Evolutionary conservation across 75 land plant species (phyloP).

Genomic region (Selaginella moellendorffii): DNA sequence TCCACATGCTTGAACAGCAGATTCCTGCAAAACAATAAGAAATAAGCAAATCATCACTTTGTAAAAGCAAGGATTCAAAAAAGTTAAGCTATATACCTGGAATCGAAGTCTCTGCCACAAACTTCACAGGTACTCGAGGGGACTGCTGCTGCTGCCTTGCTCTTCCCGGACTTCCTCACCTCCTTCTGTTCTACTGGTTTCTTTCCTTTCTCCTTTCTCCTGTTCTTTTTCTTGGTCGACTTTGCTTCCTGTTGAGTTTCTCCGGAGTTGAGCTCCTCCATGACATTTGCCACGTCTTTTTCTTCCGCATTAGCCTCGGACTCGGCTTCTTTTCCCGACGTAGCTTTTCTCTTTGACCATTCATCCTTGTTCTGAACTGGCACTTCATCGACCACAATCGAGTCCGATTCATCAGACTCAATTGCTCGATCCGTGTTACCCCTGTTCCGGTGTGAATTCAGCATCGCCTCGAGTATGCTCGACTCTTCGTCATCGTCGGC

Average conservation of each 20-base stretch:
- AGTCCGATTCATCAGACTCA: no score
- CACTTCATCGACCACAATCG: background rate
- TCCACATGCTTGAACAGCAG: constrained; percentile 52
- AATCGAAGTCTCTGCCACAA: constrained; percentile 70
- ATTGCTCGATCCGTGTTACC: no score
- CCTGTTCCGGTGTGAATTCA: constrained; percentile 11
- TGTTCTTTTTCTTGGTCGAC: no score
- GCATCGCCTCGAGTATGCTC: constrained; percentile 16
- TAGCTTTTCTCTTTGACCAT: no score
- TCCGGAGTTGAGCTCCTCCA: background rate
- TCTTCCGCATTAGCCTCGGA: constrained; percentile 18
- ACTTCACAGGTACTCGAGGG: constrained; percentile 34
- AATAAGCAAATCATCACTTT: background rate
- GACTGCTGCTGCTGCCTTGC: constrained; percentile 22
- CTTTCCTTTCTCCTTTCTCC: background rate
- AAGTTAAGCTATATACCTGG: constrained; percentile 48
- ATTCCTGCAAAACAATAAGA: constrained; percentile 26
- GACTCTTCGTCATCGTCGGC: constrained; percentile 20
- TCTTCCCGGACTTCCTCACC: constrained; percentile 17
- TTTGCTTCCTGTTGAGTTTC: background rate
- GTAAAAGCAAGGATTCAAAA: background rate
- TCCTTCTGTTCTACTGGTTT: no score
- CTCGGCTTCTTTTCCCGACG: no score
- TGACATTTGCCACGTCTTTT: background rate
- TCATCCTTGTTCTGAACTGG: no score